Percentiles rank a stretch among this genome's conserved stretches.
Conservation (phyloP, 2,329 filamentous ascomycete genomes). For the Alternaria incomplexa region DNA sequence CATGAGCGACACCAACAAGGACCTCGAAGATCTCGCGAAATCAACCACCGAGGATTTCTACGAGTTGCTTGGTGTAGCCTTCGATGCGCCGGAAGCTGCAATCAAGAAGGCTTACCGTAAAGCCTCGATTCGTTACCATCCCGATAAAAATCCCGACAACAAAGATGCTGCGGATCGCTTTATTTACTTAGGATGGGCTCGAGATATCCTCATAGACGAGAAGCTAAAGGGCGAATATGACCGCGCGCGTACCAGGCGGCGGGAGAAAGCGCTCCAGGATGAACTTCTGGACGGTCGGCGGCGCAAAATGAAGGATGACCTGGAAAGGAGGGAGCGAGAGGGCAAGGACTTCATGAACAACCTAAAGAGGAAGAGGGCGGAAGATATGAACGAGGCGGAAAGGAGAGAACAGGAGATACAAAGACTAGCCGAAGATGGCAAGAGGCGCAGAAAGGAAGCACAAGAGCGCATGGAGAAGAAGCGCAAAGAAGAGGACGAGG, state of each 20-base stretch:
- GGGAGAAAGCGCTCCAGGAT: conserved; percentile 72
- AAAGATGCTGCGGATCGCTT: conserved; percentile 76
- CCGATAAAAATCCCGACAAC: conserved; percentile 77
- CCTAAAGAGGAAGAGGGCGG: conserved; percentile 53
- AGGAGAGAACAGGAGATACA: conserved; percentile 62
- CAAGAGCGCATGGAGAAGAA: conserved; percentile 60
- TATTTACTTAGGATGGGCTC: conserved; percentile 83
- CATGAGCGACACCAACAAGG: conserved; percentile 49
- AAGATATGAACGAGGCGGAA: conserved; percentile 58
- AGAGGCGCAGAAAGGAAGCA: conserved; percentile 63
- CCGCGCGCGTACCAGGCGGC: conserved; percentile 71
- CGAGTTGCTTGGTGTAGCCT: conserved; percentile 71
- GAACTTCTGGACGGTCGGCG: conserved; percentile 75
- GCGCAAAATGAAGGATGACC: conserved; percentile 81
- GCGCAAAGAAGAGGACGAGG: conserved; percentile 57
- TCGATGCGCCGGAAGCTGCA: conserved; percentile 70
- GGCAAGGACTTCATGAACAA: conserved; percentile 37
- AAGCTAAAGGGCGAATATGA: conserved; percentile 79
- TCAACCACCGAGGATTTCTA: conserved; percentile 70
- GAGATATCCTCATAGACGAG: conserved; percentile 78
- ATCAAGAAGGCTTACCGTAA: conserved; percentile 85
- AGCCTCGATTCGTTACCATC: conserved; percentile 87
- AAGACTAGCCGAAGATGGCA: conserved; percentile 55
- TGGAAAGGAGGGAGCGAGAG: conserved; percentile 76
- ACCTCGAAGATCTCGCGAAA: conserved; percentile 52